phyloP scores from a whole-genome alignment of 768 basidiomycete genomes.

The Suillus alpinus region DNA sequence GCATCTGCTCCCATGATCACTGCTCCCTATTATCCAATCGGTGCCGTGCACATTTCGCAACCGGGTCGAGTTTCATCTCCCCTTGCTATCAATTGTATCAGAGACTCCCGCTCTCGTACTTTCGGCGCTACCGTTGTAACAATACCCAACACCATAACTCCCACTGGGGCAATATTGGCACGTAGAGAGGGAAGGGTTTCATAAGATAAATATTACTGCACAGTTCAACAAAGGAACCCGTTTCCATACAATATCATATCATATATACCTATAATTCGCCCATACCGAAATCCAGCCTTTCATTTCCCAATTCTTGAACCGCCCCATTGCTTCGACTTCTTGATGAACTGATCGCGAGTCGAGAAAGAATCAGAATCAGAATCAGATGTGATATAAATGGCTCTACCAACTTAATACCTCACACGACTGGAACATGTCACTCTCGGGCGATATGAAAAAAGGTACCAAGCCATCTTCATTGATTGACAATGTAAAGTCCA shows the following conservation, averaged over 20 bases:
- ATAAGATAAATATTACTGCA: neutral
- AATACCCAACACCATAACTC: neutral
- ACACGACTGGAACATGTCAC: neutral
- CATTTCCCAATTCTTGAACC: neutral
- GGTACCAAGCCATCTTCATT: neutral
- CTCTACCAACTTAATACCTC: neutral
- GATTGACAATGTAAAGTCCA: neutral
- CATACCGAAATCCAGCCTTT: neutral
- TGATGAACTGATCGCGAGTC: neutral
- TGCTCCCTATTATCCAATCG: neutral
- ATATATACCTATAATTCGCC: neutral
- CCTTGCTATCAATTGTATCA: neutral
- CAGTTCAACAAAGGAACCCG: neutral
- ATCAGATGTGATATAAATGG: neutral
- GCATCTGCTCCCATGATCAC: neutral
- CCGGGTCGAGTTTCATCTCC: neutral
- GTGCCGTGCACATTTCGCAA: neutral
- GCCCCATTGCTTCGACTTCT: neutral
- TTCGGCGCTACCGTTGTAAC: neutral
- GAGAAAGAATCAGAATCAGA: neutral
- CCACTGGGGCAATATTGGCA: neutral
- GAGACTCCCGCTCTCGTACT: neutral
- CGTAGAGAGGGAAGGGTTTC: neutral
- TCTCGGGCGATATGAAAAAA: neutral
- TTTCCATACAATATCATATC: neutral